A percentile compares a stretch with the other conserved stretches of the same genome.
Conservation (phyloP, 331 rosid genomes). For the Arachis monticola region DNA sequence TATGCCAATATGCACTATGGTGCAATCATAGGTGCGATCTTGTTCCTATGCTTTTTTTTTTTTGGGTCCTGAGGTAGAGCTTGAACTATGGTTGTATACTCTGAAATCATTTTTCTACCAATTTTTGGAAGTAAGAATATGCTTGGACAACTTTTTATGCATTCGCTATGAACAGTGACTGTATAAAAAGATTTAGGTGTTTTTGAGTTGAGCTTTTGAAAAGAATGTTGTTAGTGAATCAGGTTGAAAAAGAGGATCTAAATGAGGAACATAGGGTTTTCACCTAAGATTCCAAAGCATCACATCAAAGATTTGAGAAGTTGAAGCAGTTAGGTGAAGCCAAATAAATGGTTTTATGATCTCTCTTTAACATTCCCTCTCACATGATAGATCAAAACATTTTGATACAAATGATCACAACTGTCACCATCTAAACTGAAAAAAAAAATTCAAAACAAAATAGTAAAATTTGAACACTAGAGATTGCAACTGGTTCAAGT, state of each 20-base stretch:
- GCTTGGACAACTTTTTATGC: background rate
- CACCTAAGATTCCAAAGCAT: background rate
- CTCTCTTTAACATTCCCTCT: background rate
- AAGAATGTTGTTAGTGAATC: background rate
- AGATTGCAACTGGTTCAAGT: too few relatives aligned
- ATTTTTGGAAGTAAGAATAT: constrained; percentile 9
- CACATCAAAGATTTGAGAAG: background rate
- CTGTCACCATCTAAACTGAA: too few relatives aligned
- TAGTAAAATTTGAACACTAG: too few relatives aligned
- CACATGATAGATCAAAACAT: background rate
- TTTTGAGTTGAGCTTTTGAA: background rate
- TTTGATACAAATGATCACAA: too few relatives aligned
- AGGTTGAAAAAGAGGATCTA: background rate
- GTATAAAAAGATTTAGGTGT: background rate
- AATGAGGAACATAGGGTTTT: background rate
- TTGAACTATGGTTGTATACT: constrained; percentile 12
- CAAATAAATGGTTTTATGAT: background rate
- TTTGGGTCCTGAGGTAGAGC: constrained; percentile 3
- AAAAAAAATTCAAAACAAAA: too few relatives aligned
- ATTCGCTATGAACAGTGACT: background rate
- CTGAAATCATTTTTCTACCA: constrained; percentile 26
- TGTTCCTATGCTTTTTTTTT: constrained; percentile 34
- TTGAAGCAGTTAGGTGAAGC: background rate
- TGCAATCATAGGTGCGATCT: constrained; percentile 82
- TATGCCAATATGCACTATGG: constrained; percentile 99